These are phyloP conservation scores for Verticillium alfalfae DNA, from an alignment of 2,329 filamentous ascomycete genomes.

Conservation along the genomic window DNA sequence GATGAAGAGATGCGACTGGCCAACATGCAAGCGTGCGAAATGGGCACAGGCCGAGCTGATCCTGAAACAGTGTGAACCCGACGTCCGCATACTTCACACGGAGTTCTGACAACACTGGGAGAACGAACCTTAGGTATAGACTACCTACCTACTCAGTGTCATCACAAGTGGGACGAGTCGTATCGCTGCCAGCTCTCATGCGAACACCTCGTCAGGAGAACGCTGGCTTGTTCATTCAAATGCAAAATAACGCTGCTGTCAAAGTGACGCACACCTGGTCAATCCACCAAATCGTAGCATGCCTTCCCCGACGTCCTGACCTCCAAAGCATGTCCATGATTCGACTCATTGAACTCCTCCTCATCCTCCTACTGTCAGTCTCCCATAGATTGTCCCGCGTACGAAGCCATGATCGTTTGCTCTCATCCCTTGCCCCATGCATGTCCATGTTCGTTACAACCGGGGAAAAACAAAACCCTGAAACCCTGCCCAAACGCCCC, in stretches of 20 bases:
- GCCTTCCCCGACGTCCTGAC: not conserved
- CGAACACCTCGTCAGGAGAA: not conserved
- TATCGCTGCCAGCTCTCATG: not conserved
- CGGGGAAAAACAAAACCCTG: not conserved
- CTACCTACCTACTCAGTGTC: not conserved
- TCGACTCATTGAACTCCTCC: not conserved
- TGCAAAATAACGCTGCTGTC: not conserved
- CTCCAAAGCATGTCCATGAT: not conserved
- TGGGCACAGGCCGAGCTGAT: not conserved
- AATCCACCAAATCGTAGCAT: not conserved
- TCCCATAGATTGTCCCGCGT: not conserved
- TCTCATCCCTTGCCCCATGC: too few relatives aligned
- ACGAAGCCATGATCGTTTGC: too few relatives aligned
- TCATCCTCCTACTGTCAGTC: not conserved
- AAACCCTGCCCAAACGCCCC: not conserved
- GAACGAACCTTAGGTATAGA: not conserved
- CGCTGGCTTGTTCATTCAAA: not conserved
- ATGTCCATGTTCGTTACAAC: not conserved
- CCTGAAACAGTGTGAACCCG: not conserved
- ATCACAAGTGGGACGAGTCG: not conserved
- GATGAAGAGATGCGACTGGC: not conserved
- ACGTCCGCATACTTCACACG: not conserved
- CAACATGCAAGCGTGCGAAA: too few relatives aligned
- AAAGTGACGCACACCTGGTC: not conserved
- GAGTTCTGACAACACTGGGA: too few relatives aligned